Percentiles rank a stretch among this genome's conserved stretches.
Conservation (phyloP, 192 early-diverging fungal genomes). For the Coemansia sp. region DNA sequence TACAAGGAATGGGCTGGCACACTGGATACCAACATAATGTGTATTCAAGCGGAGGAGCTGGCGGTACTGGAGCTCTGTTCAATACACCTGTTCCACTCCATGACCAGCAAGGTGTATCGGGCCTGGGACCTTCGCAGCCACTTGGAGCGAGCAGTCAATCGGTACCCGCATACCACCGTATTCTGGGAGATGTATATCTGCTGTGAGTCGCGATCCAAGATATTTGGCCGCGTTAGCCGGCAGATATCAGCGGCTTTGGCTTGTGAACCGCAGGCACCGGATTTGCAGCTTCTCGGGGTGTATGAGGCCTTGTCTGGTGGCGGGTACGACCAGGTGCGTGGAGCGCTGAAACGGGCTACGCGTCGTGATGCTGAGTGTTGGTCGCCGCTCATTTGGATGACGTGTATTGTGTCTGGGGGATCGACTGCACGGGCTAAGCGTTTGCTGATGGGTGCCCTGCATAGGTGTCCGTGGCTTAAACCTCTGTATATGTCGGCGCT, state of each 20-base stretch:
- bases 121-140: conserved; percentile 29
- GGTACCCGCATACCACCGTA: conserved; percentile 24
- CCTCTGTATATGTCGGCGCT: conserved; percentile 29
- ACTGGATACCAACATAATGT: neutral
- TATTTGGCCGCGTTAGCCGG: conserved; percentile 14
- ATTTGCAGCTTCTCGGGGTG: neutral
- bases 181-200: conserved; percentile 40
- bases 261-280: neutral
- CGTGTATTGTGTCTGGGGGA: conserved; percentile 1
- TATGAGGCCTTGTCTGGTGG: conserved; percentile 2
- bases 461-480: conserved; percentile 38
- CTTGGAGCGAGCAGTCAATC: conserved; percentile 13
- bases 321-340: conserved; percentile 5
- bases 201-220: conserved; percentile 15
- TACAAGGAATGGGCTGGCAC: neutral
- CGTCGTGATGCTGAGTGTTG: conserved; percentile 8
- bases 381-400: conserved; percentile 24
- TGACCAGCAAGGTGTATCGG: conserved; percentile 20
- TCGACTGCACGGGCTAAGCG: conserved; percentile 9
- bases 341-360: conserved; percentile 18
- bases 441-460: conserved; percentile 16
- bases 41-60: neutral
- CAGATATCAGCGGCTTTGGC: neutral
- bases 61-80: conserved; percentile 31
- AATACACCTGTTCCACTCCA: conserved; percentile 29